phyloP scores from a whole-genome alignment of 371 early-diverging fungal genomes.

The Rhizopus sp. region DNA sequence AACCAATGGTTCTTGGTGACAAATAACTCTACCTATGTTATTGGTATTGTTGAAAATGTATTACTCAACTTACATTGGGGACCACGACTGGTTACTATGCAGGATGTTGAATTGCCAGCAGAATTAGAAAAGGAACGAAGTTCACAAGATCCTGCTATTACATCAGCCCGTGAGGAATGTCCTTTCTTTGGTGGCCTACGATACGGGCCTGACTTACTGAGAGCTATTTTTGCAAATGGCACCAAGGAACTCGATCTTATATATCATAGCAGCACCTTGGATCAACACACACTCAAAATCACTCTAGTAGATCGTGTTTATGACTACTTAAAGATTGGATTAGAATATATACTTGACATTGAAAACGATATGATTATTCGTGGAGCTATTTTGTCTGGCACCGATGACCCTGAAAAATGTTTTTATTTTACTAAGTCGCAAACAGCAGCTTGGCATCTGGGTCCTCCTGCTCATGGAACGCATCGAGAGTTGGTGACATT shows the following conservation, averaged over 20 bases:
- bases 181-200: slow-evolving; percentile 48
- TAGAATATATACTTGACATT: slow-evolving; percentile 32
- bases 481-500: slow-evolving; percentile 33
- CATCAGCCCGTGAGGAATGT: slow-evolving; percentile 36
- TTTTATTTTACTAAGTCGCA: slow-evolving; percentile 19
- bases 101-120: slow-evolving; percentile 17
- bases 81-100: slow-evolving; percentile 17
- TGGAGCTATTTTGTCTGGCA: slow-evolving; percentile 2
- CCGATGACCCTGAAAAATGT: background rate
- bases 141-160: slow-evolving; percentile 39
- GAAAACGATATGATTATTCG: slow-evolving; percentile 35
- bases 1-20: slow-evolving; percentile 41
- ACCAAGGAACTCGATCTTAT: slow-evolving; percentile 35
- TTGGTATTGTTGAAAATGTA: slow-evolving; percentile 26
- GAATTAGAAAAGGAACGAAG: slow-evolving; percentile 7
- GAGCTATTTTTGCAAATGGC: slow-evolving; percentile 27
- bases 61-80: slow-evolving; percentile 47
- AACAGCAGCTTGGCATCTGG: slow-evolving; percentile 44
- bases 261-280: slow-evolving; percentile 2
- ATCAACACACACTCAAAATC: slow-evolving; percentile 13
- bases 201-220: slow-evolving; percentile 31
- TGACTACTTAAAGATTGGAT: slow-evolving; percentile 16
- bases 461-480: slow-evolving; percentile 14
- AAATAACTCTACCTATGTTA: slow-evolving; percentile 30
- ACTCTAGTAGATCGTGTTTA: slow-evolving; percentile 22